Conservation (phyloP, 2,329 filamentous ascomycete genomes). For the Aspergillus vadensis region DNA sequence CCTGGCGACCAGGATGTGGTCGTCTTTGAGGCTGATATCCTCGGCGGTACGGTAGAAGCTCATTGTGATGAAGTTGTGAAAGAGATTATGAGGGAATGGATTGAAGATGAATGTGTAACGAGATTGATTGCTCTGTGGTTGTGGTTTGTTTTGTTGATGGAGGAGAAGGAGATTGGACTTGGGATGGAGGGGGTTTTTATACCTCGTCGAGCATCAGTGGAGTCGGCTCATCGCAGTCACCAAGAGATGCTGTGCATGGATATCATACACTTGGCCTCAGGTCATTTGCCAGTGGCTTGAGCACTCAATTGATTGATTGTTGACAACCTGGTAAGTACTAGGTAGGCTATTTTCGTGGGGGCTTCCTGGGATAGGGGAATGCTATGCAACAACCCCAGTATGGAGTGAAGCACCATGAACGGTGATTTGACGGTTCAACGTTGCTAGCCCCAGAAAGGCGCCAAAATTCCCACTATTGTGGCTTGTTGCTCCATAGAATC, state of each 20-base stretch:
- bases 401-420: neutral
- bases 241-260: neutral
- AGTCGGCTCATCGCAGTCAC: neutral
- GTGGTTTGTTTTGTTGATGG: neutral
- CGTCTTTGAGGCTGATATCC: constrained; percentile 14
- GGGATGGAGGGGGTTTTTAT: constrained; percentile 6
- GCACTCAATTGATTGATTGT: constrained; percentile 1
- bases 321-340: neutral
- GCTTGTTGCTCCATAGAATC: neutral
- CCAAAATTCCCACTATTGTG: constrained; percentile 3
- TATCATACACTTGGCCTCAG: constrained; percentile 11
- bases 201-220: neutral
- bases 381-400: constrained; percentile 1
- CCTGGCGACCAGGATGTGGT: constrained; percentile 9
- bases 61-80: constrained; percentile 14
- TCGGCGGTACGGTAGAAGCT: constrained; percentile 20
- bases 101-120: neutral
- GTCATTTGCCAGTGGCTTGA: constrained; percentile 9
- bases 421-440: constrained; percentile 1
- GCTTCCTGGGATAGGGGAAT: neutral
- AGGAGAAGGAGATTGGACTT: neutral
- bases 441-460: constrained; percentile 4
- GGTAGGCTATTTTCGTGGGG: neutral
- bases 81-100: neutral
- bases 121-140: neutral